Percentiles rank a stretch among this genome's conserved stretches.
Evolutionary conservation across 495 filamentous ascomycete species (phyloP).

Genomic region (Penicillium cosmopolitanum): DNA sequence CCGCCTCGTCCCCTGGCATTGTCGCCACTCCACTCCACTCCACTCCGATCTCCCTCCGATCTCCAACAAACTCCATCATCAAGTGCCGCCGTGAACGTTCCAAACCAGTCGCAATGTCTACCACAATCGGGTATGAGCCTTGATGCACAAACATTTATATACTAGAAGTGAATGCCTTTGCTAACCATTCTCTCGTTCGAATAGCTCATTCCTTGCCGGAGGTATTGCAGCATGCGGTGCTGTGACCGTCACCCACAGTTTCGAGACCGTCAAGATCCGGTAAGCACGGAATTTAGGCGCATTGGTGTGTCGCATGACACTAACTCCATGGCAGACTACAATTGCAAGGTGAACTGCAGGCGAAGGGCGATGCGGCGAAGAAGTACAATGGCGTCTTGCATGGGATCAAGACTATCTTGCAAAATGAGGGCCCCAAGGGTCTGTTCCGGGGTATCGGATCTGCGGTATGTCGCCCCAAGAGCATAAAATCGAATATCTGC

Average conservation of each 20-base stretch:
- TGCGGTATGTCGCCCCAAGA: constrained; percentile 58
- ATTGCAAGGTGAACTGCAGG: constrained; percentile 93
- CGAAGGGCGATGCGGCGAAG: constrained; percentile 77
- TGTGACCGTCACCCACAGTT: constrained; percentile 96
- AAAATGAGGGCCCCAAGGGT: constrained; percentile 86
- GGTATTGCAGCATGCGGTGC: constrained; percentile 96
- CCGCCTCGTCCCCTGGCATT: constrained; percentile 1
- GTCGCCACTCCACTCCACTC: constrained; percentile 4
- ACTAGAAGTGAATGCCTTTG: background rate
- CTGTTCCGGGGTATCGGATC: constrained; percentile 88
- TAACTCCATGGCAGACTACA: constrained; percentile 66
- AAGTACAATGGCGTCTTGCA: constrained; percentile 94
- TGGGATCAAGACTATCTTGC: constrained; percentile 84
- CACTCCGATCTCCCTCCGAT: constrained; percentile 28
- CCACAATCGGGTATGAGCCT: constrained; percentile 52
- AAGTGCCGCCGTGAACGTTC: constrained; percentile 11
- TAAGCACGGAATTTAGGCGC: constrained; percentile 34
- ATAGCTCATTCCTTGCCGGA: constrained; percentile 83
- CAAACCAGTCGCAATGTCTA: constrained; percentile 45
- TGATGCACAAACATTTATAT: background rate
- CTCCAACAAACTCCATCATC: constrained; percentile 13
- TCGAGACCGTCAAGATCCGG: constrained; percentile 99
- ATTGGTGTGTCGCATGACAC: background rate
- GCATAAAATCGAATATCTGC: background rate
- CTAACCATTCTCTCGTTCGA: constrained; percentile 17